Evolutionary conservation across 768 basidiomycete genomes (phyloP).

Genomic region (Mycena alexandri): DNA sequence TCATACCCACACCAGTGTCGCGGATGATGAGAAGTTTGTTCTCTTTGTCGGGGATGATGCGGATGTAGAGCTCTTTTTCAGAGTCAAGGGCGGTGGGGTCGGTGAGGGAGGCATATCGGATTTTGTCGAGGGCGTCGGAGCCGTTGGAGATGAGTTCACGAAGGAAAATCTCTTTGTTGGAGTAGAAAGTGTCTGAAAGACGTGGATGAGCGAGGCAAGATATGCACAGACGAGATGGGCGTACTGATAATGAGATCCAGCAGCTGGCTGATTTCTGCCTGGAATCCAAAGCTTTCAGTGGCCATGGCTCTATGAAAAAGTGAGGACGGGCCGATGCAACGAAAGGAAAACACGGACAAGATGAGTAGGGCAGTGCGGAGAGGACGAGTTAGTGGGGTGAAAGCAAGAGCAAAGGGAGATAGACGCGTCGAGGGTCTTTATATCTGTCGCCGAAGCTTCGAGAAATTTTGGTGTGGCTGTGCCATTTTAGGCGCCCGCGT

Average conservation of each 20-base stretch:
- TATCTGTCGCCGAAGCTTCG: no score
- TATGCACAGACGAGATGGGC: constrained; percentile 45
- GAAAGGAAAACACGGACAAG: constrained; percentile 38
- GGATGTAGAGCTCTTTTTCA: constrained; percentile 94
- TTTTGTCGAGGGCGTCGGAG: constrained; percentile 99
- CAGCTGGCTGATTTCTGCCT: constrained; percentile 99
- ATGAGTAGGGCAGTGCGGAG: no score
- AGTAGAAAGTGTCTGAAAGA: constrained; percentile 96
- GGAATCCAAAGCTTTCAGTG: constrained; percentile 93
- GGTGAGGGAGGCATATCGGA: constrained; percentile 96
- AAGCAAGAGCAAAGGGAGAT: no score
- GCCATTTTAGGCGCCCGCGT: no score
- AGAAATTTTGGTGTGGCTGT: no score
- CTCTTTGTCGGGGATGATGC: constrained; percentile 96
- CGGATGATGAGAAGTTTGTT: constrained; percentile 91
- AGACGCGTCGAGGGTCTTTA: no score
- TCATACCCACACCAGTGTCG: constrained; percentile 99
- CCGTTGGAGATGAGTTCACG: constrained; percentile 97
- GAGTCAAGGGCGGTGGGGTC: constrained; percentile 91
- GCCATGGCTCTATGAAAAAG: constrained; percentile 63
- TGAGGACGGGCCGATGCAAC: constrained; percentile 35
- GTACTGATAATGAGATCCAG: constrained; percentile 98
- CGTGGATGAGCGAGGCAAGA: constrained; percentile 14
- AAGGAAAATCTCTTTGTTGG: constrained; percentile 99
- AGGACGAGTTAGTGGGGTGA: no score